Evolutionary conservation across 495 filamentous ascomycete genomes (phyloP), one percentile per base, ranked within the genome.

Genomic region (Opeltia flavorubescens): DNA sequence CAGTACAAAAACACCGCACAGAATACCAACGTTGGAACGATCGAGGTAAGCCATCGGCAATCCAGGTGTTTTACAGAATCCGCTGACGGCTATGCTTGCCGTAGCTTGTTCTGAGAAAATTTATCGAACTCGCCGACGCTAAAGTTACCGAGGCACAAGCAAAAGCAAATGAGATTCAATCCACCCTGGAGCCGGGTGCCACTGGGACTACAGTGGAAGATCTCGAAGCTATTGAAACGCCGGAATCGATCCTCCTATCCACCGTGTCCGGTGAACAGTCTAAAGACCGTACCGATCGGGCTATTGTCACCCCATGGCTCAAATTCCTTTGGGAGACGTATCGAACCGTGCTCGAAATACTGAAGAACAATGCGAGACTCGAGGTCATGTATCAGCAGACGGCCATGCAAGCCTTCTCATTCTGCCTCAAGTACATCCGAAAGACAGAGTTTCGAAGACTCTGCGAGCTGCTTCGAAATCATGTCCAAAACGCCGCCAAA

Each of bases 301-400:
- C 91, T 53, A 89, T 98, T 55, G 91, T 98, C 39, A 98, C 91
- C 44, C 91, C 91, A 40, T 98, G 93, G 91, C 76, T 98, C 53
- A 98, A 98, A 69, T 98, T 98, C 61, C 74, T 98, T 48, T 98
- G 91, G 91, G 93, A 98, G 69, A 94, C 91, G n/a, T 98, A 98
- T 68, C 86, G 91, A 30, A 98, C 91, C 44, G 91, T 98, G 30
- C 75, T 98, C 55, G 91, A 98, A 57, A 96, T 98, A 59, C 74
- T 98, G 53, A 86, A 94, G 68, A 98, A 98, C 74, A 98, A 98
- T 74, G 93, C 91, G 29, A 82, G 91, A 30, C 72, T 98, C 30
- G 91, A 98, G 71, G 76, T 94, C 30, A 93, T 96, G 74, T 98
- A 98, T 67, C 91, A 98, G 75, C 84, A 81, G 61, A 96, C 93